Evolutionary conservation across 2,329 filamentous ascomycete genomes (phyloP).

Genomic region (Aspergillus japonicus): DNA sequence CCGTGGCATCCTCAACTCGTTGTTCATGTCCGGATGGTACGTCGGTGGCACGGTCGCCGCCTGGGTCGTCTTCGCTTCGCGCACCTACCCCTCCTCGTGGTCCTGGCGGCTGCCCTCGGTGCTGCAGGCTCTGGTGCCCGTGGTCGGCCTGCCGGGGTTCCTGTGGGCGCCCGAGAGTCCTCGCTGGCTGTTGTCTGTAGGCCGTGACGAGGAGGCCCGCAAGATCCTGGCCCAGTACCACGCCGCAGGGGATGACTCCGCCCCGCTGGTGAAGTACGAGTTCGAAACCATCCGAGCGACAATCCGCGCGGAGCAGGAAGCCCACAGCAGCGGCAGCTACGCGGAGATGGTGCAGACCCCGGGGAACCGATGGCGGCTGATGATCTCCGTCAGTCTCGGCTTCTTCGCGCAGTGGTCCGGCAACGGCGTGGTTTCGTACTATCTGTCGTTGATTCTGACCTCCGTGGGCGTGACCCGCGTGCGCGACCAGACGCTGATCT

Average conservation of each 20-base stretch:
- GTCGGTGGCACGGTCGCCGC: slow-evolving; percentile 27
- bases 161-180: slow-evolving; percentile 22
- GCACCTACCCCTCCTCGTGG: slow-evolving; percentile 21
- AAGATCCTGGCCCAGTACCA: slow-evolving; percentile 20
- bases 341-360: slow-evolving; percentile 18
- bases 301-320: slow-evolving; percentile 18
- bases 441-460: slow-evolving; percentile 17
- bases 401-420: slow-evolving; percentile 26
- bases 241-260: slow-evolving; percentile 19
- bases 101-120: slow-evolving; percentile 26
- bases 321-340: slow-evolving; percentile 15
- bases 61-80: slow-evolving; percentile 28
- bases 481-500: slow-evolving; percentile 18
- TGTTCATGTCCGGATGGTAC: slow-evolving; percentile 41
- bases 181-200: slow-evolving; percentile 21
- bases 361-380: slow-evolving; percentile 13
- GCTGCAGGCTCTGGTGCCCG: slow-evolving; percentile 19
- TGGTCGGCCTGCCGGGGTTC: slow-evolving; percentile 20
- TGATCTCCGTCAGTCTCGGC: slow-evolving; percentile 16
- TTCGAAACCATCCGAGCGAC: slow-evolving; percentile 20
- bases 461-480: slow-evolving; percentile 22
- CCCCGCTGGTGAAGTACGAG: slow-evolving; percentile 20
- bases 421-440: slow-evolving; percentile 27
- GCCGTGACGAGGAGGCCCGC: slow-evolving; percentile 19
- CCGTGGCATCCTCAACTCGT: slow-evolving; percentile 33